Conservation (phyloP, 2,329 filamentous ascomycete species). For the Arthrobotrys sinensis region DNA sequence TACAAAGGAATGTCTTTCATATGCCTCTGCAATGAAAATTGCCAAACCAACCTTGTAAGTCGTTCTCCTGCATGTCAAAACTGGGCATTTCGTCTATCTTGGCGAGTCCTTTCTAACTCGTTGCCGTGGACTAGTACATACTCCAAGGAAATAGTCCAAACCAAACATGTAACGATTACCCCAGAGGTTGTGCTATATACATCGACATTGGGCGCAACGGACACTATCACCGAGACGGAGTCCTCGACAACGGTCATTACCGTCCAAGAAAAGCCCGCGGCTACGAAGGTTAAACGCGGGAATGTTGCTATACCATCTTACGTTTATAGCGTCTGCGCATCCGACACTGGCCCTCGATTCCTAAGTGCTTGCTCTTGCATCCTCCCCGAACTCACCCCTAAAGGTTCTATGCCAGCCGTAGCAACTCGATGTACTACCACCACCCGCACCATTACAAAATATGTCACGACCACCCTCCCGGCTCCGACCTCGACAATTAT, state of each 20-base stretch:
- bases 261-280: background rate
- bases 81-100: background rate
- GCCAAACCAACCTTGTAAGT: background rate
- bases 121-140: background rate
- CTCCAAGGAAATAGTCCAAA: background rate
- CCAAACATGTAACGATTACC: background rate
- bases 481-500: constrained; percentile 2
- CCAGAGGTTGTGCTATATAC: background rate
- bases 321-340: background rate
- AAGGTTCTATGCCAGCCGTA: background rate
- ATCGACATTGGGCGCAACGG: background rate
- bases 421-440: background rate
- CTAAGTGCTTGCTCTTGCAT: constrained; percentile 12
- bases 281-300: background rate
- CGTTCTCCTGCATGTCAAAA: background rate
- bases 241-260: background rate
- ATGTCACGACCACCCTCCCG: background rate
- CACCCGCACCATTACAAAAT: background rate
- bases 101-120: background rate
- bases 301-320: background rate
- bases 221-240: background rate
- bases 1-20: constrained; percentile 5
- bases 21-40: background rate
- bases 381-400: background rate
- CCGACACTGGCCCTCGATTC: background rate